These are phyloP conservation scores for Myxozyma kluyveri DNA, from an alignment of 805 yeast genomes.

Conservation along the genomic window DNA sequence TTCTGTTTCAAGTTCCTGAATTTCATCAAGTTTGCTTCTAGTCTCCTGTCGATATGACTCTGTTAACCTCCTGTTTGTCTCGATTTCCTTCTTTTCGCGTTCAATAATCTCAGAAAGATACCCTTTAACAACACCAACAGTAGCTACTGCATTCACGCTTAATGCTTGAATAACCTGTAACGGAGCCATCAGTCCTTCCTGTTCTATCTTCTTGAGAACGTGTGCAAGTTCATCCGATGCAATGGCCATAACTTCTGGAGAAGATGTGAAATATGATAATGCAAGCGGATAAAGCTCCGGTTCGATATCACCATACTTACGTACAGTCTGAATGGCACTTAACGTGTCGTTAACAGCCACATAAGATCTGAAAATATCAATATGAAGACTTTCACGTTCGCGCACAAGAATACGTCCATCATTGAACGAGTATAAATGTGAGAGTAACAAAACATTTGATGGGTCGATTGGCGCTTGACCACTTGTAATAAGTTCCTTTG, in stretches of 20 bases:
- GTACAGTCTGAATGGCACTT: constrained; percentile 56
- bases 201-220: constrained; percentile 54
- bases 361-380: constrained; percentile 65
- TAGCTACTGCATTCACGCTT: constrained; percentile 58
- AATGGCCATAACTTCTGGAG: constrained; percentile 45
- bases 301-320: constrained; percentile 58
- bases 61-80: constrained; percentile 64
- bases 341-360: constrained; percentile 57
- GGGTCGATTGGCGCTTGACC: constrained; percentile 54
- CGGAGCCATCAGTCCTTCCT: constrained; percentile 59
- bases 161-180: constrained; percentile 72
- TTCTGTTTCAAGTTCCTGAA: constrained; percentile 50
- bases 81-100: constrained; percentile 59
- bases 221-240: constrained; percentile 45
- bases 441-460: constrained; percentile 52
- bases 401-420: constrained; percentile 36
- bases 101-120: constrained; percentile 62
- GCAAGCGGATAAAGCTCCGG: constrained; percentile 67
- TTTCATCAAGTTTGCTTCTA: constrained; percentile 49
- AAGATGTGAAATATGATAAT: constrained; percentile 59
- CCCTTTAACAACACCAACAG: constrained; percentile 69
- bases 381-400: constrained; percentile 46
- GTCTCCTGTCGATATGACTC: constrained; percentile 68
- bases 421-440: constrained; percentile 47
- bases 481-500: constrained; percentile 49